Conservation (phyloP, 371 early-diverging fungal genomes). For the Chytridium lagenaria region DNA sequence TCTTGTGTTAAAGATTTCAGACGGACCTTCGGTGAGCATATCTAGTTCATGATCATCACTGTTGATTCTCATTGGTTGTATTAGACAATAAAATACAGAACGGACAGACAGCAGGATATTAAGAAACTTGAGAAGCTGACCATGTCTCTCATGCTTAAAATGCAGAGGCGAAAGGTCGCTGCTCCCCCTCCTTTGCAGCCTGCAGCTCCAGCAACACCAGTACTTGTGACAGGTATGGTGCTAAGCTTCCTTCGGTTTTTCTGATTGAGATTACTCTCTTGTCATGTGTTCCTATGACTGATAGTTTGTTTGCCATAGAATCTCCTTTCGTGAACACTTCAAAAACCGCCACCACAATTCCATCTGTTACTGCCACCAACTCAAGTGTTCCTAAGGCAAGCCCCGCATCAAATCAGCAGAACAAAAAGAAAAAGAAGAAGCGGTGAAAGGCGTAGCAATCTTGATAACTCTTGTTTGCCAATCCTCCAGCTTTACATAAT, state of each 20-base stretch:
- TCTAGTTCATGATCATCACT: not conserved
- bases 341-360: not conserved
- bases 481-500: not conserved
- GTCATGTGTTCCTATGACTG: not conserved
- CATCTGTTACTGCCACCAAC: not conserved
- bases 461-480: constrained; percentile 1
- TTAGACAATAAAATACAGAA: constrained; percentile 80
- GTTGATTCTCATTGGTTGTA: constrained; percentile 54
- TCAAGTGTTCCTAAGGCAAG: not conserved
- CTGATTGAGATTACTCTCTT: not conserved
- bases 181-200: not conserved
- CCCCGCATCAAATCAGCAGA: constrained; percentile 5
- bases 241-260: too few species aligned
- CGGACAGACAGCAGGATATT: constrained; percentile 73
- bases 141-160: constrained; percentile 68
- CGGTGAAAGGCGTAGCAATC: not conserved
- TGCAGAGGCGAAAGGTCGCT: constrained; percentile 54
- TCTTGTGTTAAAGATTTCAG: constrained; percentile 76
- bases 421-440: constrained; percentile 21
- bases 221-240: not conserved
- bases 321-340: not conserved
- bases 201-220: not conserved
- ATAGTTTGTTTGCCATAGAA: not conserved
- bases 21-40: constrained; percentile 60
- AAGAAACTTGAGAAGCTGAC: constrained; percentile 76